These are phyloP conservation scores for Centrapalus pauciflorus DNA, from an alignment of 129 eudicot genomes.

Conservation along the genomic window DNA sequence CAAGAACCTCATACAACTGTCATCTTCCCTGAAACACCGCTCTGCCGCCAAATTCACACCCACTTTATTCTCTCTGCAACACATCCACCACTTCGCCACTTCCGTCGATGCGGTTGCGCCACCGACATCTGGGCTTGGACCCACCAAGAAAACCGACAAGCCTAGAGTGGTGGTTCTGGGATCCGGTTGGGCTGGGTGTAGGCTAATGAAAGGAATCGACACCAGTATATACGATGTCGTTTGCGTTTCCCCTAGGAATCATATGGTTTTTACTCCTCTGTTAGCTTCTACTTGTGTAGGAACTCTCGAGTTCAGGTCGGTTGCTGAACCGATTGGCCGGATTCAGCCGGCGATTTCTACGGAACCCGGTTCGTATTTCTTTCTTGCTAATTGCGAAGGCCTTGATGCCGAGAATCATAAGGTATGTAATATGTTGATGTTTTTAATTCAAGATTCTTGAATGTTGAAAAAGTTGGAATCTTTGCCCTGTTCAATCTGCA, in stretches of 20 bases:
- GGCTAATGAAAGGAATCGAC: constrained; percentile 90
- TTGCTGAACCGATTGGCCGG: constrained; percentile 91
- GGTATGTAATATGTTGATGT: constrained; percentile 38
- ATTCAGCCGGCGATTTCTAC: constrained; percentile 89
- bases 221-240: constrained; percentile 74
- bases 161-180: constrained; percentile 93
- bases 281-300: constrained; percentile 97
- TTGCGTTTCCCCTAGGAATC: constrained; percentile 92
- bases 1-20: constrained; percentile 36
- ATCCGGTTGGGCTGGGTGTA: constrained; percentile 94
- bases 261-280: constrained; percentile 95
- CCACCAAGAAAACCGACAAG: constrained; percentile 68
- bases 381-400: constrained; percentile 61
- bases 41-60: constrained; percentile 22
- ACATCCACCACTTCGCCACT: constrained; percentile 31
- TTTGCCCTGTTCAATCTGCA: background rate
- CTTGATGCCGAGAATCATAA: constrained; percentile 61
- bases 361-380: constrained; percentile 83
- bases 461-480: constrained; percentile 6
- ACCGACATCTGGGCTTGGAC: constrained; percentile 43
- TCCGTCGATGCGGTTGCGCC: background rate
- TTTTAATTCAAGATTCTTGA: constrained; percentile 6
- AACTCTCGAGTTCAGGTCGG: constrained; percentile 93
- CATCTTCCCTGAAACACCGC: constrained; percentile 20
- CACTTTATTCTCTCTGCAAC: constrained; percentile 23